Evolutionary conservation across 306 rosid genomes (phyloP).

Genomic region (Vigna nakashimae): DNA sequence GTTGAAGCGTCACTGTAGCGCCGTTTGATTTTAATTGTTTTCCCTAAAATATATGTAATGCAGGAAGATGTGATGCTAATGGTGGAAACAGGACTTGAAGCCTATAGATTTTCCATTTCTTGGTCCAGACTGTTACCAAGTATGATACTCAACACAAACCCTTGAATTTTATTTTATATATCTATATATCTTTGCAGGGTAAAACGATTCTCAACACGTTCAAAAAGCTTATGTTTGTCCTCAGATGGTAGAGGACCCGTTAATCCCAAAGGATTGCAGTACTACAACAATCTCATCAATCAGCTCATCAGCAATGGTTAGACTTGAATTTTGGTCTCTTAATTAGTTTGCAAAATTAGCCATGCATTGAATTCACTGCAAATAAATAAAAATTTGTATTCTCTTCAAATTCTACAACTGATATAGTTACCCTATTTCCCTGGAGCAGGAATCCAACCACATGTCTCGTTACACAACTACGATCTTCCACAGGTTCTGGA

Average conservation of each 20-base stretch:
- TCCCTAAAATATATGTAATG: constrained; percentile 4
- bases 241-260: constrained; percentile 79
- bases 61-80: constrained; percentile 86
- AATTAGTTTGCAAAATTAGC: background rate
- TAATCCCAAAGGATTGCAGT: constrained; percentile 74
- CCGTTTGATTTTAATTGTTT: background rate
- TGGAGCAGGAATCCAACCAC: constrained; percentile 76
- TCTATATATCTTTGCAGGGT: background rate
- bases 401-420: constrained; percentile 6
- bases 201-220: background rate
- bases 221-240: background rate
- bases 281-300: constrained; percentile 81
- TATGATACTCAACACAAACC: constrained; percentile 26
- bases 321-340: background rate
- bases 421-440: background rate
- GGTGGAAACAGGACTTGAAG: constrained; percentile 79
- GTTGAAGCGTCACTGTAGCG: too few species aligned
- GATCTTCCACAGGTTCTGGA: constrained; percentile 84
- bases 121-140: constrained; percentile 89
- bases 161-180: background rate
- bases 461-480: constrained; percentile 60
- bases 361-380: constrained; percentile 5
- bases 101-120: constrained; percentile 85
- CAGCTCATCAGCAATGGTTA: constrained; percentile 66
- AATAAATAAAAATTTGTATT: background rate